These are phyloP conservation scores for Aspergillus brasiliensis DNA, from an alignment of 2,329 filamentous ascomycete genomes.

Conservation along the genomic window DNA sequence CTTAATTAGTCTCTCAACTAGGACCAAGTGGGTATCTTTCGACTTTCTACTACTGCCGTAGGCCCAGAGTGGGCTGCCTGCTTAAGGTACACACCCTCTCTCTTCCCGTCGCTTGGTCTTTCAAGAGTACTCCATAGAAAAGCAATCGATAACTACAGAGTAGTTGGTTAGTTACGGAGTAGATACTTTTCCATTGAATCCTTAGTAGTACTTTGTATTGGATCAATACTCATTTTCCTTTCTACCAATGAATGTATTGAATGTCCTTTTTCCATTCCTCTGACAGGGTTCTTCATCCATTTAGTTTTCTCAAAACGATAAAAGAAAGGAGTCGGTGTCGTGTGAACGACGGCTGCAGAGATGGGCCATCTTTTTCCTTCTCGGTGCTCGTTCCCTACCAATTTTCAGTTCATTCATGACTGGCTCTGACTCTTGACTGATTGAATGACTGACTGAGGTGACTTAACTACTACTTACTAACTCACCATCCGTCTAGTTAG, in stretches of 20 bases:
- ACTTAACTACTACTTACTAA: neutral
- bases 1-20: constrained; percentile 6
- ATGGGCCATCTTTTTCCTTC: constrained; percentile 3
- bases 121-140: too few relatives aligned
- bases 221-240: too few relatives aligned
- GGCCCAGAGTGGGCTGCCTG: neutral
- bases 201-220: too few relatives aligned
- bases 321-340: neutral
- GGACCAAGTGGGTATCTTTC: constrained; percentile 4
- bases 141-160: too few relatives aligned
- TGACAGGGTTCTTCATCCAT: neutral
- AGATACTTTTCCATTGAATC: too few relatives aligned
- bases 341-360: neutral
- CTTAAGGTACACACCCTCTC: neutral
- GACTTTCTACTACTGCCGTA: constrained; percentile 7
- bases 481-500: neutral
- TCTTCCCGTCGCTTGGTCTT: neutral
- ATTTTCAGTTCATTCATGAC: neutral
- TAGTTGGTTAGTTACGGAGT: too few relatives aligned
- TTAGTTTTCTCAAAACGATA: neutral
- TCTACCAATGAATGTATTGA: too few relatives aligned
- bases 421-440: too few relatives aligned
- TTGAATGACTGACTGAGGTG: neutral
- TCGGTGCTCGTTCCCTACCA: neutral
- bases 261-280: too few relatives aligned